Evolutionary conservation across 192 early-diverging fungal genomes (phyloP).

Genomic region (Allomyces arbusculus): DNA sequence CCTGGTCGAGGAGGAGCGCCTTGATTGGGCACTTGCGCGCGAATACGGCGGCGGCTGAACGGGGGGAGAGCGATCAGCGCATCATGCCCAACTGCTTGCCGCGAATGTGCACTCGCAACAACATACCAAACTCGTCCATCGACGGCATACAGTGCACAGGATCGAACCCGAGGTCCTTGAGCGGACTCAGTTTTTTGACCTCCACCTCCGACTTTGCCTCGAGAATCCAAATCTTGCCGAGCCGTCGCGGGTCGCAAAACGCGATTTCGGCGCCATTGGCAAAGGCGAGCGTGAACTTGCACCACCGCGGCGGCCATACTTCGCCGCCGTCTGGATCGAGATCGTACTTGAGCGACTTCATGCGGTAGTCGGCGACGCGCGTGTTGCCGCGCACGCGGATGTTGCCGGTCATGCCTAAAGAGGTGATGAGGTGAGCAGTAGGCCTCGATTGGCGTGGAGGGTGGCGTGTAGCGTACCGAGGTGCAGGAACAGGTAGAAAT

Average conservation of each 20-base stretch:
- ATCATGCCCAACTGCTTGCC: too few relatives aligned
- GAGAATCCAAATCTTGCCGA: conserved; percentile 26
- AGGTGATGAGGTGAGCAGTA: conserved; percentile 18
- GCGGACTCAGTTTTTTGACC: not conserved
- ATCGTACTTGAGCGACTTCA: conserved; percentile 4
- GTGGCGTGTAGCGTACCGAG: not conserved
- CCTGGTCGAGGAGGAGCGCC: conserved; percentile 50
- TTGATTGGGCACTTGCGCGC: conserved; percentile 30
- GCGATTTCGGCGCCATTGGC: conserved; percentile 12
- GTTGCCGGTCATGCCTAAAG: conserved; percentile 54
- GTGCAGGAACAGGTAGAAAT: not conserved
- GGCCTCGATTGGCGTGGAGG: conserved; percentile 14
- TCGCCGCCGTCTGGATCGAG: conserved; percentile 9
- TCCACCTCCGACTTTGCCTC: too few relatives aligned
- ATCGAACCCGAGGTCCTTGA: conserved; percentile 58
- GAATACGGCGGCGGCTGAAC: too few relatives aligned
- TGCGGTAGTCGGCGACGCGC: conserved; percentile 1
- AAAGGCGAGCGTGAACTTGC: conserved; percentile 35
- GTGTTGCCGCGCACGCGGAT: conserved; percentile 8
- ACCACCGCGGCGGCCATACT: conserved; percentile 48
- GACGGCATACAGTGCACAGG: conserved; percentile 35
- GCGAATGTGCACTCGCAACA: conserved; percentile 12
- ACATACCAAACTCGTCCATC: conserved; percentile 18
- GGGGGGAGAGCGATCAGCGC: too few relatives aligned
- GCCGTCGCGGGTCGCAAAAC: conserved; percentile 46